Evolutionary conservation across 2,329 filamentous ascomycete species (phyloP), one percentile per base, ranked within the genome.

Genomic region (Thermothelomyces thermophilus): DNA sequence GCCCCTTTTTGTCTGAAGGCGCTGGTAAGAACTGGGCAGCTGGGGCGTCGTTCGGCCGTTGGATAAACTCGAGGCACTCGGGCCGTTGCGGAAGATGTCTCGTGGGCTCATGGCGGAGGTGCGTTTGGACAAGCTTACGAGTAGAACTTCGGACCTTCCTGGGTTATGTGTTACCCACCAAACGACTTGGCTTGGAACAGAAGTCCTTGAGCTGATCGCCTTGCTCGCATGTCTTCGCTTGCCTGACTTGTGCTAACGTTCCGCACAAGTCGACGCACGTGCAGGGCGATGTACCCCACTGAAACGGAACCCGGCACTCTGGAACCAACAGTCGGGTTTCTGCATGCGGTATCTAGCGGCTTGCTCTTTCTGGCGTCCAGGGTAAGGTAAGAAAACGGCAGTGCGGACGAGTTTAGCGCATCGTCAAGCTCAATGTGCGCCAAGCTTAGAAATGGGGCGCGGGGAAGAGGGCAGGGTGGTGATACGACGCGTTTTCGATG

Each of bases 31-130:
- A 24, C 14, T 19, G 9, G 19, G 33, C 26, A 39, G 39, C 19
- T 46, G 33, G 39, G 19, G 28, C n/a, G 37, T 19, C n/a, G n/a
- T n/a, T 34, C 33, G 43, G 43, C 43, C 37, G 37, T 42, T 41
- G n/a, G 9, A 39, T 42, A 19, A 30, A 24, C 31, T 5, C 13
- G 13, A 22, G 36, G 14, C 22, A 20, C 4, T 28, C 3, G 28
- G 37, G 28, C n/a, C 26, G 47, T 45, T 45, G 47, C 52, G 52
- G 52, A 48, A 51, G 48, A 44, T 40, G 41, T 41, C 45, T 44
- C 33, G 24, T 20, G 22, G 28, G 24, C 5, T 24, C 48, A 48
- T 34, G 41, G 41, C 48, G 48, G 48, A 51, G 41, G 37, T 31
- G 46, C 26, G n/a, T 46, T 52, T 42, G 37, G n/a, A 19, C 36